These are phyloP conservation scores for Plectranthus barbatus DNA, from an alignment of 257 asterid species.

Conservation along the genomic window DNA sequence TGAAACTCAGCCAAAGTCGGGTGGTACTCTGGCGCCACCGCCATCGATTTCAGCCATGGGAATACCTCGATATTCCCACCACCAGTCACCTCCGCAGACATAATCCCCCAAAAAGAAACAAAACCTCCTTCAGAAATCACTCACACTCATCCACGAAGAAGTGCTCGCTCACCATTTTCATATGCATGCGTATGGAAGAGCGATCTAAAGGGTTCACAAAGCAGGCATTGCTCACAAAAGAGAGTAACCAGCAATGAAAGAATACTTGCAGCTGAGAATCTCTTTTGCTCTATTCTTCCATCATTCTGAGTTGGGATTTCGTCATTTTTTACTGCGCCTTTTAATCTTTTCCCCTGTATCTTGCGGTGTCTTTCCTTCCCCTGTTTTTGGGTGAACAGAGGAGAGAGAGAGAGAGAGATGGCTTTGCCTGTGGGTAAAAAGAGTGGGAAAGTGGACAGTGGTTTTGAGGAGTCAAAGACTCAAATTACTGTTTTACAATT, in stretches of 20 bases:
- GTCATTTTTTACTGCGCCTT: background rate
- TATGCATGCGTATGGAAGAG: slow-evolving; percentile 27
- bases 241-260: too few species aligned
- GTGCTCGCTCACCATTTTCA: slow-evolving; percentile 1
- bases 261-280: slow-evolving; percentile 28
- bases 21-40: slow-evolving; percentile 92
- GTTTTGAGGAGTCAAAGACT: too few species aligned
- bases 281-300: slow-evolving; percentile 19
- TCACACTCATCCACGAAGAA: too few species aligned
- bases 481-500: too few species aligned
- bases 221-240: slow-evolving; percentile 21
- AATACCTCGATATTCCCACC: slow-evolving; percentile 58
- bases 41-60: slow-evolving; percentile 85
- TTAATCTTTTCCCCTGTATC: slow-evolving; percentile 30
- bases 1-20: slow-evolving; percentile 86
- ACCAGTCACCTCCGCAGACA: slow-evolving; percentile 60
- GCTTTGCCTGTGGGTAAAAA: slow-evolving; percentile 13
- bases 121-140: background rate
- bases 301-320: slow-evolving; percentile 13
- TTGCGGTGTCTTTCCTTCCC: too few species aligned
- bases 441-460: too few species aligned
- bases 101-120: slow-evolving; percentile 11
- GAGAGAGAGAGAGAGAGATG: slow-evolving; percentile 12
- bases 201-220: slow-evolving; percentile 42
- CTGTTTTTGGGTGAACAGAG: slow-evolving; percentile 39